Evolutionary conservation across 2,329 filamentous ascomycete genomes (phyloP).

Genomic region (Tolypocladium paradoxum): DNA sequence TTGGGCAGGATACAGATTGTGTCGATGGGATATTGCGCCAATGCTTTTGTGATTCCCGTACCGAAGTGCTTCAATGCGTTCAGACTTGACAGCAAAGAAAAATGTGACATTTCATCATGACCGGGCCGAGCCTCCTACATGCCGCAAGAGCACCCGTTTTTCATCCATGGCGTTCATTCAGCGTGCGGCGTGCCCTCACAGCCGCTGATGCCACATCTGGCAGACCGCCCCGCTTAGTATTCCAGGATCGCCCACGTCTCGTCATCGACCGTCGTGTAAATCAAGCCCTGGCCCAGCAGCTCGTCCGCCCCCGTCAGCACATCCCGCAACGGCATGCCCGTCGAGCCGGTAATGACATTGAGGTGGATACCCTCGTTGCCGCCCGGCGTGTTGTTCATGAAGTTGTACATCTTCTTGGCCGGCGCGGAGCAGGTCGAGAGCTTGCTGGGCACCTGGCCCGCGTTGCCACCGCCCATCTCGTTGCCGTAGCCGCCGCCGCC

Average conservation of each 20-base stretch:
- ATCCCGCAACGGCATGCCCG: conserved; percentile 56
- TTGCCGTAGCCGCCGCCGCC: conserved; percentile 29
- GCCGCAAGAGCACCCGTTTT: not conserved
- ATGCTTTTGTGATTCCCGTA: not conserved
- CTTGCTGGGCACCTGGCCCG: conserved; percentile 26
- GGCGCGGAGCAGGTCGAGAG: conserved; percentile 37
- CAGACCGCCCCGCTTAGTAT: conserved; percentile 1
- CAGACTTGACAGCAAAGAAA: not conserved
- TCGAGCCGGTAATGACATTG: conserved; percentile 58
- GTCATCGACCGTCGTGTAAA: conserved; percentile 89
- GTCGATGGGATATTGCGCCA: not conserved
- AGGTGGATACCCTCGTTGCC: conserved; percentile 77
- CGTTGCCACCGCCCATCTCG: conserved; percentile 23
- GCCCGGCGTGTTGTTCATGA: conserved; percentile 55
- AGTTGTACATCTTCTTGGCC: conserved; percentile 62
- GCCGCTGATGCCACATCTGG: not conserved
- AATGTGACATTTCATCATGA: conserved; percentile 1
- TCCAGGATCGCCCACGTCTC: conserved; percentile 84
- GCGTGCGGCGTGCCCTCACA: not conserved
- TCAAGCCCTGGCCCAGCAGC: conserved; percentile 58
- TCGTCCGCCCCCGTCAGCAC: conserved; percentile 74
- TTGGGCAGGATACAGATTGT: not conserved
- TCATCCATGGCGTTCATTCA: not conserved
- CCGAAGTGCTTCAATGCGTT: not conserved
- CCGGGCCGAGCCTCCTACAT: not conserved